Conservation (phyloP, 106 monocot species). For the Phalaenopsis aphrodite region DNA sequence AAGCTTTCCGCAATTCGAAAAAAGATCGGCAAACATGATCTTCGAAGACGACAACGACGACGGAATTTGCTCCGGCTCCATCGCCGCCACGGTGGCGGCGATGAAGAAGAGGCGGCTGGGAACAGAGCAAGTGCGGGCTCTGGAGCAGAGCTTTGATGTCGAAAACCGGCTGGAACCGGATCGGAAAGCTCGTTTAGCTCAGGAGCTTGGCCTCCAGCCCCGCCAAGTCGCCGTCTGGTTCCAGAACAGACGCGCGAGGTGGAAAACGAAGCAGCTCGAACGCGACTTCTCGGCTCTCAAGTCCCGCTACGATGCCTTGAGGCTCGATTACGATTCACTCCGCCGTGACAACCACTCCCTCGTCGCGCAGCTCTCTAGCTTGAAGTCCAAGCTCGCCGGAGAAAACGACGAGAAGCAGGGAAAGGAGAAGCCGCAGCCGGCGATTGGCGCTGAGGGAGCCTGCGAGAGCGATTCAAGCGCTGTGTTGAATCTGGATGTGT, state of each 20-base stretch:
- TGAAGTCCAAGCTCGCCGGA: background rate
- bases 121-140: conserved; percentile 51
- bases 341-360: conserved; percentile 17
- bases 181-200: conserved; percentile 59
- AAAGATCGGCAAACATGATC: conserved; percentile 8
- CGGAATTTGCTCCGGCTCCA: conserved; percentile 13
- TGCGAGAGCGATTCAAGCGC: conserved; percentile 55
- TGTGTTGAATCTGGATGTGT: conserved; percentile 18
- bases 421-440: conserved; percentile 8
- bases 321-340: conserved; percentile 26
- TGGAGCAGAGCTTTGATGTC: conserved; percentile 77
- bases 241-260: conserved; percentile 86
- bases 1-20: background rate
- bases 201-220: conserved; percentile 76
- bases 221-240: conserved; percentile 94
- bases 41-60: conserved; percentile 24
- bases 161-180: conserved; percentile 86
- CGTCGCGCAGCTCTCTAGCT: conserved; percentile 27
- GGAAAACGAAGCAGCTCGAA: conserved; percentile 92
- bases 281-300: conserved; percentile 55
- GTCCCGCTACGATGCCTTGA: conserved; percentile 38
- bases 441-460: conserved; percentile 17
- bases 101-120: conserved; percentile 65
- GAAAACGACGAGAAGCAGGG: background rate
- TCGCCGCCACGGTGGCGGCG: conserved; percentile 17